Percentiles rank a stretch among this genome's conserved stretches.
Conservation (phyloP, 257 asterid species). For the Leptodermis oblonga region DNA sequence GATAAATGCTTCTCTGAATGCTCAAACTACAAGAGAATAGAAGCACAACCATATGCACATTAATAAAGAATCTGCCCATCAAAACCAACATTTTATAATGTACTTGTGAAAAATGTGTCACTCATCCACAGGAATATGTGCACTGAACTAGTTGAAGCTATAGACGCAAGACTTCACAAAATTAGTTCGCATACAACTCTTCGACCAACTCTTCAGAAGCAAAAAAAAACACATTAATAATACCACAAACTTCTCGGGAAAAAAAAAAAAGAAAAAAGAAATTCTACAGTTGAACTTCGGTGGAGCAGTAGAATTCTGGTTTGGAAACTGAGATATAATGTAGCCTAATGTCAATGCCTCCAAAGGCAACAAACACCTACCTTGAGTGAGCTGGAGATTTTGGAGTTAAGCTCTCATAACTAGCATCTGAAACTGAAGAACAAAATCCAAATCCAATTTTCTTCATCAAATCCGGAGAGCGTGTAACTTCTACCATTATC, state of each 20-base stretch:
- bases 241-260: not conserved
- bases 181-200: not conserved
- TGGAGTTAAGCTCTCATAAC: slow-evolving; percentile 38
- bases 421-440: slow-evolving; percentile 42
- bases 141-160: not conserved
- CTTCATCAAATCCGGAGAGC: slow-evolving; percentile 11
- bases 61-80: slow-evolving; percentile 31
- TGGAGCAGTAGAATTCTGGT: not conserved
- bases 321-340: not conserved
- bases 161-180: not conserved
- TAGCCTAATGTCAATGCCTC: too few species aligned
- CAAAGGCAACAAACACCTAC: slow-evolving; percentile 22
- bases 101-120: not conserved
- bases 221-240: not conserved
- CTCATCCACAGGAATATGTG: not conserved
- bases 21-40: slow-evolving; percentile 30
- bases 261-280: not conserved
- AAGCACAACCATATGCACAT: slow-evolving; percentile 3
- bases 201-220: not conserved
- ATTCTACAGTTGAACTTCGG: not conserved
- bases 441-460: slow-evolving; percentile 20
- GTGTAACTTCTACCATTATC: slow-evolving; percentile 26
- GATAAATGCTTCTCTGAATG: slow-evolving; percentile 31
- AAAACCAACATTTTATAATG: slow-evolving; percentile 11
- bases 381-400: slow-evolving; percentile 39